A percentile compares a stretch with the other conserved stretches of the same genome.
phyloP scores from a whole-genome alignment of 495 filamentous ascomycete species.

The Penicillium ochrochloron region DNA sequence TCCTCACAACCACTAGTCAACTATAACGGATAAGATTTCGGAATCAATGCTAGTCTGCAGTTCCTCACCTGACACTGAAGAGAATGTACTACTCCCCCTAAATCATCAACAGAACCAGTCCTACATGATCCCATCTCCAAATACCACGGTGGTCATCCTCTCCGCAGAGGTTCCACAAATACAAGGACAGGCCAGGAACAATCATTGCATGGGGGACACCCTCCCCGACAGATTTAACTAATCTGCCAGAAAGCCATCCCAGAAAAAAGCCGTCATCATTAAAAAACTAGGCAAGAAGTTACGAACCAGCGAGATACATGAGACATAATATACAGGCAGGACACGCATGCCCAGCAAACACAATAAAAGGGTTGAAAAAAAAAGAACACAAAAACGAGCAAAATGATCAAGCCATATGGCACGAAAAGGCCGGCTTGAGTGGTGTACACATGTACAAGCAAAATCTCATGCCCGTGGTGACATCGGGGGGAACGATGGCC shows the following conservation, averaged over 20 bases:
- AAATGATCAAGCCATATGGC: slow-evolving; percentile 8
- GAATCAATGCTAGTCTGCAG: not conserved
- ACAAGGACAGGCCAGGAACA: not conserved
- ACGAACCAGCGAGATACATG: slow-evolving; percentile 26
- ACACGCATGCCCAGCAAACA: slow-evolving; percentile 18
- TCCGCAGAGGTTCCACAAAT: not conserved
- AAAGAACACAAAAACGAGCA: not conserved
- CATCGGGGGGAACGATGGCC: slow-evolving; percentile 11
- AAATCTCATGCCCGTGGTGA: slow-evolving; percentile 12
- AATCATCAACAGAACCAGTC: not conserved
- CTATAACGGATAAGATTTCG: not conserved
- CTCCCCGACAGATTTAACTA: not conserved
- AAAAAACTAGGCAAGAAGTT: slow-evolving; percentile 18
- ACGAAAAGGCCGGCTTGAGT: slow-evolving; percentile 20
- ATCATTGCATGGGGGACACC: slow-evolving; percentile 17
- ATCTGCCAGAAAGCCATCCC: slow-evolving; percentile 16
- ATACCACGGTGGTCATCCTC: too few relatives aligned
- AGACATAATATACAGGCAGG: slow-evolving; percentile 40
- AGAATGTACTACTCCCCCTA: not conserved
- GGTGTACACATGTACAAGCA: slow-evolving; percentile 10
- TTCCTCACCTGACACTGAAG: not conserved
- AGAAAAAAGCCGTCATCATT: slow-evolving; percentile 34
- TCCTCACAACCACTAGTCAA: not conserved
- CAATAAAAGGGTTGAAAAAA: slow-evolving; percentile 11
- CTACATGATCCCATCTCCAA: not conserved